Evolutionary conservation across 768 basidiomycete genomes (phyloP).

Genomic region (Lactarius sanguifluus): DNA sequence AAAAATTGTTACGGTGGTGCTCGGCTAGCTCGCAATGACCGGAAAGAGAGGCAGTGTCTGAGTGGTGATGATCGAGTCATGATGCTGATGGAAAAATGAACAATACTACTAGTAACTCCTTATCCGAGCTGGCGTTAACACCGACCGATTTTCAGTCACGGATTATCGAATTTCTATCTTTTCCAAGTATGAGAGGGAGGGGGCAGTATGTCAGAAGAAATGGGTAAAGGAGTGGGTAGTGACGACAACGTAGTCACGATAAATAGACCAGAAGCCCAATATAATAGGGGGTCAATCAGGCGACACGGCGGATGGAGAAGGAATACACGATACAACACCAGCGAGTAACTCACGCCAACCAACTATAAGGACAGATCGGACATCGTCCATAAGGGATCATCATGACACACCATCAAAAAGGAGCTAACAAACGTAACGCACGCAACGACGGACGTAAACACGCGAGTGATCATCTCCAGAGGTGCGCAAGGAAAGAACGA

Average conservation of each 20-base stretch:
- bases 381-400: conserved; percentile 14
- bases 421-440: conserved; percentile 10
- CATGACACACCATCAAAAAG: conserved; percentile 10
- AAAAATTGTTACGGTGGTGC: not conserved
- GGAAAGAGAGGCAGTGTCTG: not conserved
- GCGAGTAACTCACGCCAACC: conserved; percentile 13
- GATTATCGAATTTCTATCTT: conserved; percentile 19
- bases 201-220: not conserved
- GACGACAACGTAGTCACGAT: conserved; percentile 9
- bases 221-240: conserved; percentile 13
- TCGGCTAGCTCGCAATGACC: not conserved
- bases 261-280: conserved; percentile 15
- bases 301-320: conserved; percentile 7
- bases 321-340: conserved; percentile 24
- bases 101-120: not conserved
- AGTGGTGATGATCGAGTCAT: not conserved
- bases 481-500: conserved; percentile 13
- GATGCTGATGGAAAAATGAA: not conserved
- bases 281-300: conserved; percentile 3
- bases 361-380: conserved; percentile 27
- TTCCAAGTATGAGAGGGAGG: conserved; percentile 9
- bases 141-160: not conserved
- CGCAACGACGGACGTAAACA: not conserved
- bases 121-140: not conserved
- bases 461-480: conserved; percentile 5